Percentiles rank a stretch among this genome's conserved stretches.
These are phyloP conservation scores for Fistulifera pelliculosa DNA, from an alignment of 108 stramenopile species.

Conservation along the genomic window DNA sequence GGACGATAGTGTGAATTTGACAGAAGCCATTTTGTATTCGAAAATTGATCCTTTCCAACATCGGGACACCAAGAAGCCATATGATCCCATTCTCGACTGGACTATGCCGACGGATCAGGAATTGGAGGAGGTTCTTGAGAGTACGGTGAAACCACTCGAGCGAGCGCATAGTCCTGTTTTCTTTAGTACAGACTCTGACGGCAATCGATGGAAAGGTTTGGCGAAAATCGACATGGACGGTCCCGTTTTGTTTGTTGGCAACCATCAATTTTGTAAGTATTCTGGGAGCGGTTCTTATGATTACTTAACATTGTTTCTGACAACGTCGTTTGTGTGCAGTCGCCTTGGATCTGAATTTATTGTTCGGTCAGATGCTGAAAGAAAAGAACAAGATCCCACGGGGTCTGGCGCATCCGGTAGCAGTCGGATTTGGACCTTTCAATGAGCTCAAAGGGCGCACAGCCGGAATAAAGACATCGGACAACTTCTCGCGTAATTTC, in stretches of 20 bases:
- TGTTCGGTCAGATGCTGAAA: constrained; percentile 59
- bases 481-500: constrained; percentile 25
- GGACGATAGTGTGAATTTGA: constrained; percentile 71
- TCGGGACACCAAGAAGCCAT: constrained; percentile 20
- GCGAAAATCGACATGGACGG: constrained; percentile 18
- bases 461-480: constrained; percentile 18
- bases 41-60: constrained; percentile 52
- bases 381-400: constrained; percentile 16
- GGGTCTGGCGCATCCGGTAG: constrained; percentile 79
- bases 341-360: constrained; percentile 59
- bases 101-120: constrained; percentile 45
- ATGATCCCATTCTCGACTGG: constrained; percentile 77
- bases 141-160: constrained; percentile 48
- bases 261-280: constrained; percentile 77
- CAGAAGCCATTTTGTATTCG: constrained; percentile 74
- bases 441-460: constrained; percentile 34
- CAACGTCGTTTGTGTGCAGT: constrained; percentile 1
- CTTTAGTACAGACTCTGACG: constrained; percentile 66
- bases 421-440: constrained; percentile 16
- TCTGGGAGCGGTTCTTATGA: background rate
- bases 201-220: constrained; percentile 54
- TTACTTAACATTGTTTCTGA: background rate
- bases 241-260: constrained; percentile 80
- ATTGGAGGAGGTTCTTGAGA: constrained; percentile 34
- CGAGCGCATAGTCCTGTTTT: constrained; percentile 56